Base-by-base conservation (phyloP, 495 filamentous ascomycete species). In the Penicillium antarcticum region DNA sequence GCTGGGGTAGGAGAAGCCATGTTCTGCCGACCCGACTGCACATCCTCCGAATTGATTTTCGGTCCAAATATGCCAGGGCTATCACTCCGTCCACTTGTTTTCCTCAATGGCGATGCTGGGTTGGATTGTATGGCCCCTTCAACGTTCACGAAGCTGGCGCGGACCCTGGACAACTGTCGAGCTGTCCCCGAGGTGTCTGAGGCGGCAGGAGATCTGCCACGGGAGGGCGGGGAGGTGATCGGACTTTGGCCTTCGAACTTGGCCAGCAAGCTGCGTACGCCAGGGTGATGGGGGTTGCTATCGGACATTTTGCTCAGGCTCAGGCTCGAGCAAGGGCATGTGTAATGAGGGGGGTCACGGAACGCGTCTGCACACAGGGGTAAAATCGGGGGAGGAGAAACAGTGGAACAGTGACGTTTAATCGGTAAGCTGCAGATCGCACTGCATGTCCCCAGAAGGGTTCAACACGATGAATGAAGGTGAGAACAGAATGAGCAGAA, bases 91-190 rank as follows among this genome's bases (percentile, higher is more conserved):
- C 60, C 63, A 43, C 66, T 71, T 43, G 66, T 61, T 48, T 70
- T 70, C 37, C 66, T 62, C 46, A 75, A 53, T 18, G 64, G 68
- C 21, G 68, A 68, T 17, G 62, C 60, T 7, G 66, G 62, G 33
- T 57, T 68, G 9, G 63, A 65, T 34, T 66, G 69, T 24, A 67
- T 51, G 5, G 61, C 66, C 26, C 69, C 69, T 51, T 92, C 88
- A 13, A 96, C 84, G 2, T 87, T 80, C 38, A 95, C 81, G 65
- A 96, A 96, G 61, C 80, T 91, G 29, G 90, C 89, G 48, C 89
- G 81, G 40, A 95, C 83, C 68, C 87, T 92, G 45, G 85, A 87
- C 14, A 89, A 76, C 19, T 82, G 88, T 52, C 87, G 77, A 14
- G 77, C 76, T 37, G 63, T 67, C 13, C 67, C 68, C 40, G 69